Percentiles rank a stretch among this genome's conserved stretches.
These are phyloP conservation scores for Mikania micrantha DNA, from an alignment of 129 eudicot genomes.

Conservation along the genomic window DNA sequence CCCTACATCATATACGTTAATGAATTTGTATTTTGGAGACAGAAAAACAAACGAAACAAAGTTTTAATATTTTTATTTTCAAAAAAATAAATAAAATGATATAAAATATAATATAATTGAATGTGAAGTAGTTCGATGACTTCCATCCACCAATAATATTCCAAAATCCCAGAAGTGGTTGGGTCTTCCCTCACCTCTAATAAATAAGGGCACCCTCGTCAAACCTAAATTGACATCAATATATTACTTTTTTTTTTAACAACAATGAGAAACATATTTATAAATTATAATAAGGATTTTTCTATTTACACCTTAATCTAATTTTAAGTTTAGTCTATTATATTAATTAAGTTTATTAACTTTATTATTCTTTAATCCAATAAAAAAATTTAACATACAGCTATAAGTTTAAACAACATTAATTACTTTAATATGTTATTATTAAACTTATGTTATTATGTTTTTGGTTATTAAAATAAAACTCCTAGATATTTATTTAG, in stretches of 20 bases:
- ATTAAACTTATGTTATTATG: too few relatives aligned
- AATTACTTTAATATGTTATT: too few relatives aligned
- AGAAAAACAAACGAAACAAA: constrained; percentile 3
- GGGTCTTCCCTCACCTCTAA: constrained; percentile 2
- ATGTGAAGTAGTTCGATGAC: neutral
- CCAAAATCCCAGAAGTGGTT: constrained; percentile 4
- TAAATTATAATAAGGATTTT: too few relatives aligned
- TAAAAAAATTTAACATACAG: too few relatives aligned
- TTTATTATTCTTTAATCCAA: too few relatives aligned
- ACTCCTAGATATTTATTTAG: too few relatives aligned
- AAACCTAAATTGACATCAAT: neutral
- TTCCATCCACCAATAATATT: constrained; percentile 12
- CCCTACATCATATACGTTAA: neutral
- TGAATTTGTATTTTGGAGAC: neutral
- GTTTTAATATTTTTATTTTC: neutral
- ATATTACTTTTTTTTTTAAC: neutral
- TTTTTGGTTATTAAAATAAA: too few relatives aligned
- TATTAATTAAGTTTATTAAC: too few relatives aligned
- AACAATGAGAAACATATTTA: too few relatives aligned
- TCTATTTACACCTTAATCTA: too few relatives aligned
- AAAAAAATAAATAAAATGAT: neutral
- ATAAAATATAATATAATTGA: neutral
- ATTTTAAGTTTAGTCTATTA: too few relatives aligned
- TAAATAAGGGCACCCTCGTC: neutral
- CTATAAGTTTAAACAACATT: too few relatives aligned